A percentile compares a stretch with the other conserved stretches of the same genome.
Conservation (phyloP, 257 asterid species). For the Capsicum chinense region DNA sequence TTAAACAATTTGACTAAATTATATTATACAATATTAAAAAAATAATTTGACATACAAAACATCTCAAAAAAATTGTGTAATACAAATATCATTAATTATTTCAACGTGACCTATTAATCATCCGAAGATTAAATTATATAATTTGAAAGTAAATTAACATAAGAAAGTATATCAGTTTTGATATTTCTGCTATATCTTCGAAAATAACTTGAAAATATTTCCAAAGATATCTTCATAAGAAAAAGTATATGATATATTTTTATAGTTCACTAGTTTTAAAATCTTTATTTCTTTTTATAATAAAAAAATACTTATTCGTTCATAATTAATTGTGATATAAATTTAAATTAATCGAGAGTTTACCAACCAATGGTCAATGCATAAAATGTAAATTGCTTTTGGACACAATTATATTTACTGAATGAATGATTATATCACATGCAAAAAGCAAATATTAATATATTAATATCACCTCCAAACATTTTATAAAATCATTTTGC, state of each 20-base stretch:
- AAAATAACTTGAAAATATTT: neutral
- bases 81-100: neutral
- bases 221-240: neutral
- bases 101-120: neutral
- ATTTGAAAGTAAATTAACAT: neutral
- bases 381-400: neutral
- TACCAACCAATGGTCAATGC: neutral
- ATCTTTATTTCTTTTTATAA: neutral
- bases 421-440: constrained; percentile 5
- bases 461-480: neutral
- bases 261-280: neutral
- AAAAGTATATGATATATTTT: neutral
- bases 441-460: neutral
- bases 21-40: neutral
- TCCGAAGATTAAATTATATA: accelerated
- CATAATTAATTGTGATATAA: accelerated
- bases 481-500: neutral
- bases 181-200: neutral
- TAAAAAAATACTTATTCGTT: neutral
- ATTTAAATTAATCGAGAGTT: neutral
- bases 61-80: neutral
- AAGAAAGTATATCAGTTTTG: neutral
- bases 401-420: neutral
- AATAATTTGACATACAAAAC: neutral
- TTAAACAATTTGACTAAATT: neutral